phyloP scores from a whole-genome alignment of 768 basidiomycete species.

The Russula vinacea region DNA sequence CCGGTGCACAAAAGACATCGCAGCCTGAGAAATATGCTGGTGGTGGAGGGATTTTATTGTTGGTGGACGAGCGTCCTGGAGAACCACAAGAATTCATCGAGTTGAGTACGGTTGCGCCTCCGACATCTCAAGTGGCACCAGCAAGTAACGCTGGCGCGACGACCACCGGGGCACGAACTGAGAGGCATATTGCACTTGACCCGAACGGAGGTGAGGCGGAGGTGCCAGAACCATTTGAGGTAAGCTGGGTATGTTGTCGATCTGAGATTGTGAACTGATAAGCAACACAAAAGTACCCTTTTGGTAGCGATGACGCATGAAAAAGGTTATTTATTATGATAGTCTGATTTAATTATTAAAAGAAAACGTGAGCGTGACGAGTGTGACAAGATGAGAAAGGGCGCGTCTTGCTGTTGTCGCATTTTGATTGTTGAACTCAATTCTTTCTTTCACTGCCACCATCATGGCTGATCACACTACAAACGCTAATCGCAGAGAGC shows the following conservation, averaged over 20 bases:
- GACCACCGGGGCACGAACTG: slow-evolving; percentile 31
- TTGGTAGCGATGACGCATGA: slow-evolving; percentile 57
- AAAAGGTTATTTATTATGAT: slow-evolving; percentile 2
- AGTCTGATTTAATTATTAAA: not conserved
- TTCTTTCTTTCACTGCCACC: slow-evolving; percentile 16
- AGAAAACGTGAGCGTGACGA: slow-evolving; percentile 21
- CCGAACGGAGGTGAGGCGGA: slow-evolving; percentile 69
- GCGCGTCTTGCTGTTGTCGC: slow-evolving; percentile 19
- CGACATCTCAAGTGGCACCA: slow-evolving; percentile 25
- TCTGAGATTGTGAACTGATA: slow-evolving; percentile 31
- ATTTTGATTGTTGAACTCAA: not conserved
- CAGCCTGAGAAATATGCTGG: slow-evolving; percentile 62
- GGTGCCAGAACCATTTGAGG: slow-evolving; percentile 81
- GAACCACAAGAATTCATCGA: slow-evolving; percentile 75
- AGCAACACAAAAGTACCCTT: slow-evolving; percentile 59
- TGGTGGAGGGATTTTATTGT: slow-evolving; percentile 84
- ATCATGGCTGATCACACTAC: slow-evolving; percentile 28
- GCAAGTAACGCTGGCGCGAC: slow-evolving; percentile 38
- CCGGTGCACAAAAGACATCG: slow-evolving; percentile 33
- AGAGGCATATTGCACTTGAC: slow-evolving; percentile 60
- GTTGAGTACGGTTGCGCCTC: slow-evolving; percentile 41
- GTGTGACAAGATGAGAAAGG: slow-evolving; percentile 18
- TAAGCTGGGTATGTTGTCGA: slow-evolving; percentile 39
- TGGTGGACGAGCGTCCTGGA: slow-evolving; percentile 68
- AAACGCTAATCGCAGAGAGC: slow-evolving; percentile 28